These are phyloP conservation scores for Strobilomyces confusus DNA, from an alignment of 768 basidiomycete genomes.

Conservation along the genomic window DNA sequence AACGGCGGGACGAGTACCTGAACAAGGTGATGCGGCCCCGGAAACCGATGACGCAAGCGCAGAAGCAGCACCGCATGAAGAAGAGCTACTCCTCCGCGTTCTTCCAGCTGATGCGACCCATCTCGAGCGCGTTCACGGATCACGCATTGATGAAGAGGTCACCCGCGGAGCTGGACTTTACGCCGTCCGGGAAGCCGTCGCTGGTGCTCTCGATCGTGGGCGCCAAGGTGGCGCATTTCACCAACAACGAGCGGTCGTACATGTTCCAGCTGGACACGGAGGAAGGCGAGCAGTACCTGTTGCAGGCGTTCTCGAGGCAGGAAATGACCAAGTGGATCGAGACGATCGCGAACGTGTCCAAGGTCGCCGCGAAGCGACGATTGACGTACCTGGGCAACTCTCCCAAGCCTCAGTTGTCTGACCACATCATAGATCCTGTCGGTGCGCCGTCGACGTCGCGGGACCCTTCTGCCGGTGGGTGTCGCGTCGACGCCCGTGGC, in stretches of 20 bases:
- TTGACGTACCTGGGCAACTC: constrained; percentile 76
- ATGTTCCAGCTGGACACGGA: constrained; percentile 82
- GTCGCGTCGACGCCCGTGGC: not conserved
- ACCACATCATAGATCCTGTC: constrained; percentile 66
- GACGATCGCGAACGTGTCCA: constrained; percentile 66
- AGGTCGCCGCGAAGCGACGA: constrained; percentile 70
- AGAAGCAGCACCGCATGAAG: constrained; percentile 81
- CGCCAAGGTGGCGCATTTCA: constrained; percentile 63
- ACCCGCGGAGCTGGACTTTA: constrained; percentile 72
- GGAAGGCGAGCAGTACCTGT: constrained; percentile 78
- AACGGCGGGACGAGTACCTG: constrained; percentile 71
- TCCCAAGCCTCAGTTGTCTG: constrained; percentile 68
- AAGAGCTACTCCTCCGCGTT: constrained; percentile 82
- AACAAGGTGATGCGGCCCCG: constrained; percentile 64
- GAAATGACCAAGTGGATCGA: constrained; percentile 80
- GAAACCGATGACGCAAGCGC: constrained; percentile 47
- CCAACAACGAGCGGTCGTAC: constrained; percentile 79
- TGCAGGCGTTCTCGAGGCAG: constrained; percentile 66
- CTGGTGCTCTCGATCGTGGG: constrained; percentile 72
- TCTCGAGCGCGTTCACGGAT: constrained; percentile 79
- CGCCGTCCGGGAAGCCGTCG: constrained; percentile 66
- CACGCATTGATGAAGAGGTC: constrained; percentile 55
- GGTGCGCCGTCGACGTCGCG: constrained; percentile 45
- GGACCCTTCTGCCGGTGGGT: constrained; percentile 74
- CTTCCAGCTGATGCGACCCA: constrained; percentile 83